Evolutionary conservation across 345 rosid genomes (phyloP).

Genomic region (Turnera subulata): DNA sequence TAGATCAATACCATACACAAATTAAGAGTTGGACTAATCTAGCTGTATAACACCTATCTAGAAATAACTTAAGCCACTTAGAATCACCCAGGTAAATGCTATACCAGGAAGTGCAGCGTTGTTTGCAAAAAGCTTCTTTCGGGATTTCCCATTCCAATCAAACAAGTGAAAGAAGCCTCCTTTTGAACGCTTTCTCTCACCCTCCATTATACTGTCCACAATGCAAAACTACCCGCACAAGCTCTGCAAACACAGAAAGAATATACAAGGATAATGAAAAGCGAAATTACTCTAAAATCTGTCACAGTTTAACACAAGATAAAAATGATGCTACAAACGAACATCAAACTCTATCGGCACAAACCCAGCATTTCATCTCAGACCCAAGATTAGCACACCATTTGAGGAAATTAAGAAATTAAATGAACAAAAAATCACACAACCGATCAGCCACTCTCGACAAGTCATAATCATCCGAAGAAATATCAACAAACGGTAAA

Average conservation of each 20-base stretch:
- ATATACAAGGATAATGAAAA: neutral
- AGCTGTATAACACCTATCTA: neutral
- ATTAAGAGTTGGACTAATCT: neutral
- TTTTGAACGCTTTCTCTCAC: conserved; percentile 59
- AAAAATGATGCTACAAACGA: no score
- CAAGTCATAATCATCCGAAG: conserved; percentile 5
- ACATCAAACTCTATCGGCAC: neutral
- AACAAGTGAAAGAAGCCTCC: conserved; percentile 69
- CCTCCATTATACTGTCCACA: conserved; percentile 57
- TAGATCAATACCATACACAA: no score
- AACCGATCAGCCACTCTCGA: conserved; percentile 1
- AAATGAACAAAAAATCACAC: conserved; percentile 1
- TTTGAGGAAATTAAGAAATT: neutral
- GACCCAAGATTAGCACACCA: neutral
- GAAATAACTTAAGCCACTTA: neutral
- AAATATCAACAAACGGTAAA: no score
- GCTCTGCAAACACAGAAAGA: conserved; percentile 4
- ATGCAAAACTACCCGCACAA: conserved; percentile 14
- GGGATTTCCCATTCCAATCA: conserved; percentile 86
- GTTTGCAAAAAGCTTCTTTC: conserved; percentile 63
- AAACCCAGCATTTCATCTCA: neutral
- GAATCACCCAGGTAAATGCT: conserved; percentile 1
- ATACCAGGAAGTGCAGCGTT: conserved; percentile 44
- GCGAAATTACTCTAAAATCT: neutral
- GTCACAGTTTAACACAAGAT: no score